Evolutionary conservation across 805 yeast species (phyloP), one percentile per base, ranked within the genome.

Genomic region (Cyberlindnera euphorbiae): DNA sequence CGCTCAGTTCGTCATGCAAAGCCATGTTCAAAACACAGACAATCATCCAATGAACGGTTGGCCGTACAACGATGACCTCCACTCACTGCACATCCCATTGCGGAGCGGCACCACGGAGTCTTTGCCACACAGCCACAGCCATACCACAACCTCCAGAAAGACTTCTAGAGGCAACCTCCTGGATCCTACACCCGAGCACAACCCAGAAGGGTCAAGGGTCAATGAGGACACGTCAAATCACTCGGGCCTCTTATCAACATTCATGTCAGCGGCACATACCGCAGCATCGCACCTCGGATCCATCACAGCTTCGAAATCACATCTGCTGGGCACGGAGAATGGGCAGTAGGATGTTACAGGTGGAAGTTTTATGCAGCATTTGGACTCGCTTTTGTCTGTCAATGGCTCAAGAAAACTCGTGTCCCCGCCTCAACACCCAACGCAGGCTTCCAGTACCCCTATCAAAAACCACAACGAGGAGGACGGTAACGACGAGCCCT

Each of bases 221-320:
- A 11, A 24, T 11, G n/a, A 24, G 14, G 26, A 26, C 17, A 14
- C 11, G 9, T 6, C 30, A 7, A 32, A 31, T 17, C 38, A 31
- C 17, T 32, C 45, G 31, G 73, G 77, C 2, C 44, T 73, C 11
- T 46, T 73, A 1, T 65, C 73, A 1, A 53, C 75, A 1, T 49
- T 73, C 15, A 40, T 73, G 28, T 59, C 65, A 13, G 71, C 69
- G 10, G 77, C 77, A 5, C 75, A 69, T 41, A 66, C 59, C 36
- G 75, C 73, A 2, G 70, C 71, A 7, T 18, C 41, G 1, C 44
- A 42, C 17, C 22, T 48, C 13, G 41, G 46, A 4, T 33, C 49
- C 16, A 44, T 48, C 9, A 30, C 49, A 1, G 30, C 42, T 6
- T 11, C 41, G 1, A 28, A 28, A 26, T 12, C 23, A 14, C 31